Evolutionary conservation across 73 alveolate genomes (phyloP).

Genomic region (Symbiodinium pilosum): DNA sequence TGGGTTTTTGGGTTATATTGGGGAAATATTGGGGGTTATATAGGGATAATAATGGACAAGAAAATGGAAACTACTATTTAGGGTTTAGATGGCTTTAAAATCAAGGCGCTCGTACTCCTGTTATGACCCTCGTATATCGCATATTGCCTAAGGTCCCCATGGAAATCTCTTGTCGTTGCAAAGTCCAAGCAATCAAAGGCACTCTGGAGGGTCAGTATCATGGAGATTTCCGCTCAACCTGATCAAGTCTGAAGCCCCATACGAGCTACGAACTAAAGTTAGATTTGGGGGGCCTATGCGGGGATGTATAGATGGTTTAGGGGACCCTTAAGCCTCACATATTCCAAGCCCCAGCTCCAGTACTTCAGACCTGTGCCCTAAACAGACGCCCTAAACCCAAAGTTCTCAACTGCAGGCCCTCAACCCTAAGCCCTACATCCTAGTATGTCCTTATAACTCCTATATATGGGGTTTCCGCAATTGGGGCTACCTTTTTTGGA

Average conservation of each 20-base stretch:
- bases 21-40: too few relatives aligned
- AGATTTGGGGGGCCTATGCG: not conserved
- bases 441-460: too few relatives aligned
- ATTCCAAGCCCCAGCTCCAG: not conserved
- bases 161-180: too few relatives aligned
- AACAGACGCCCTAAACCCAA: not conserved
- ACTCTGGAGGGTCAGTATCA: too few relatives aligned
- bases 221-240: too few relatives aligned
- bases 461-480: too few relatives aligned
- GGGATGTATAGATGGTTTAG: not conserved
- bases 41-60: not conserved
- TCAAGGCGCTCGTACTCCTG: not conserved
- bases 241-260: too few relatives aligned
- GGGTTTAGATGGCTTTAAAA: not conserved
- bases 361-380: not conserved
- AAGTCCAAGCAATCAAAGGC: too few relatives aligned
- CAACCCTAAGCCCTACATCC: not conserved
- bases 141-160: too few relatives aligned
- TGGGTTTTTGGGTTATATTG: not conserved
- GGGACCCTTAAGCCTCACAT: not conserved
- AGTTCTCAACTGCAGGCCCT: not conserved
- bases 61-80: not conserved
- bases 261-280: not conserved
- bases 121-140: not conserved
- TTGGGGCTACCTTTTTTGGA: too few relatives aligned